These are phyloP conservation scores for Dimargaris verticillata DNA, from an alignment of 192 early-diverging fungal species.

Conservation along the genomic window DNA sequence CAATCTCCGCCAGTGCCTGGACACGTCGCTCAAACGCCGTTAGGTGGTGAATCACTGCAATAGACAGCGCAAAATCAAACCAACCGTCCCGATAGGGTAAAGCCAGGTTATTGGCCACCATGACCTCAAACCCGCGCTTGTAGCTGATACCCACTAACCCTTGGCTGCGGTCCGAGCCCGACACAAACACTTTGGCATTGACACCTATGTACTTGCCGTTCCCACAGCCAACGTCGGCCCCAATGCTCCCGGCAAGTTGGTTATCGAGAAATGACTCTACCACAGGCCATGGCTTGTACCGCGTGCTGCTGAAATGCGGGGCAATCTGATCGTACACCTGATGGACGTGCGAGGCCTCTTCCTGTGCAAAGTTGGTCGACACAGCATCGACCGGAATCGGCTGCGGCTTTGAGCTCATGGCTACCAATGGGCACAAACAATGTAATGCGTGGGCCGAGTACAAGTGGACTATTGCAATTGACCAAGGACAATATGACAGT, in stretches of 20 bases:
- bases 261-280: constrained; percentile 63
- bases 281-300: constrained; percentile 98
- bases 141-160: constrained; percentile 60
- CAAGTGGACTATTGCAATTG: neutral
- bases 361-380: constrained; percentile 11
- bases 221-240: constrained; percentile 90
- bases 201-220: constrained; percentile 96
- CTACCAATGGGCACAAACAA: neutral
- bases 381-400: neutral
- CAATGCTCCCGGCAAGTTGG: constrained; percentile 50
- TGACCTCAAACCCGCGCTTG: constrained; percentile 57
- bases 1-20: constrained; percentile 56
- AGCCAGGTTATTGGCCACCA: constrained; percentile 63
- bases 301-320: constrained; percentile 79
- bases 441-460: neutral
- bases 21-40: constrained; percentile 55
- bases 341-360: constrained; percentile 76
- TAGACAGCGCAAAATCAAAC: constrained; percentile 91
- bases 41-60: constrained; percentile 93
- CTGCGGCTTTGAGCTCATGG: constrained; percentile 4
- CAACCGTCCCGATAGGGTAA: constrained; percentile 50
- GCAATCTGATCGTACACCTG: constrained; percentile 86
- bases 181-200: constrained; percentile 57
- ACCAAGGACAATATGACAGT: neutral
- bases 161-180: constrained; percentile 73